Evolutionary conservation across 1,139 yeast species (phyloP).

Genomic region (Geotrichum carabidarum): DNA sequence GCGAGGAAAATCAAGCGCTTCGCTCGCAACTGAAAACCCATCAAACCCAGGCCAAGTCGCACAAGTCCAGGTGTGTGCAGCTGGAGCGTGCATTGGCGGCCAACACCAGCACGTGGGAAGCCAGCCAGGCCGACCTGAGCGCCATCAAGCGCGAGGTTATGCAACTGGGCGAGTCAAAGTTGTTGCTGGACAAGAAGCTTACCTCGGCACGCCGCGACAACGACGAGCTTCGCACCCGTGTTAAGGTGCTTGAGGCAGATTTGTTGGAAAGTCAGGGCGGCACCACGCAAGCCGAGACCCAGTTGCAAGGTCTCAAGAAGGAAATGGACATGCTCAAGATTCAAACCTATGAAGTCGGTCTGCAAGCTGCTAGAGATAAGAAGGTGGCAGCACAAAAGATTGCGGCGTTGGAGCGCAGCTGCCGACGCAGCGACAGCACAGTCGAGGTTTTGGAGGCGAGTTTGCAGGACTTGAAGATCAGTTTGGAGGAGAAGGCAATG

Average conservation of each 20-base stretch:
- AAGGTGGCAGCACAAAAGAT: conserved; percentile 22
- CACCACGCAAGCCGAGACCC: neutral
- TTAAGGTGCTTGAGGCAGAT: neutral
- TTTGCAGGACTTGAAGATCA: conserved; percentile 36
- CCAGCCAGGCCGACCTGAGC: neutral
- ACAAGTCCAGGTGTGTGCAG: neutral
- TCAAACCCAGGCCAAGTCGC: neutral
- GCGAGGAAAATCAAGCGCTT: neutral
- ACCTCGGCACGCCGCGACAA: neutral
- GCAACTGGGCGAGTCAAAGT: neutral
- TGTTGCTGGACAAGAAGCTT: too few relatives aligned
- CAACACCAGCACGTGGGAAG: neutral
- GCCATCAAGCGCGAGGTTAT: neutral
- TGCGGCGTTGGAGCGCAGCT: conserved; percentile 29
- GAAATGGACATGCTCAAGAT: neutral
- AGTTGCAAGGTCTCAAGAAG: neutral
- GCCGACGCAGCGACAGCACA: conserved; percentile 27
- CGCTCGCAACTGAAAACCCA: neutral
- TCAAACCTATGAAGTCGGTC: neutral
- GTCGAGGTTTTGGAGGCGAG: conserved; percentile 31
- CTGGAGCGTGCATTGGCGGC: neutral
- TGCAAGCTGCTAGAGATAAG: neutral
- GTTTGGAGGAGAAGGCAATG: conserved; percentile 38
- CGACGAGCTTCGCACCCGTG: neutral
- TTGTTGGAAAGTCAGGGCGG: neutral